Percentiles rank a stretch among this genome's conserved stretches.
phyloP scores from a whole-genome alignment of 1,284 basidiomycete genomes.

The Ganoderma lucidum region DNA sequence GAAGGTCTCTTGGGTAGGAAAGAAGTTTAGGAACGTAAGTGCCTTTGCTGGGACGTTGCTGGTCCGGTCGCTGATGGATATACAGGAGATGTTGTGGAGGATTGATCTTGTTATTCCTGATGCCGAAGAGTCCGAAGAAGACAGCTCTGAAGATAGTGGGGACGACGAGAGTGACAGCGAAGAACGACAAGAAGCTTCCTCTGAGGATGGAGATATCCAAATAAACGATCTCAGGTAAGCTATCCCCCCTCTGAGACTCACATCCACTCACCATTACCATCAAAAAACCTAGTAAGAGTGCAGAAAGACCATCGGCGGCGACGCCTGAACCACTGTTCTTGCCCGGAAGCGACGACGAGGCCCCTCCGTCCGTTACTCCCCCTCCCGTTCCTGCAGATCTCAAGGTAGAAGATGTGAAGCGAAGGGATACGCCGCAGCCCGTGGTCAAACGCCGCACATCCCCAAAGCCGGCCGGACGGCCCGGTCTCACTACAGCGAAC shows the following conservation, averaged over 20 bases:
- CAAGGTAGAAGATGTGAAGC: constrained; percentile 14
- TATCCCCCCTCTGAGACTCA: neutral
- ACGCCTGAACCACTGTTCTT: constrained; percentile 14
- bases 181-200: neutral
- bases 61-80: neutral
- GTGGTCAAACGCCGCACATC: constrained; percentile 3
- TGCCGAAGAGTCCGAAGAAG: constrained; percentile 25
- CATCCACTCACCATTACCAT: neutral
- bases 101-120: constrained; percentile 31
- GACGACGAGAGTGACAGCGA: neutral
- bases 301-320: neutral
- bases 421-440: neutral
- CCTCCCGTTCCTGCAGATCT: neutral
- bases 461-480: neutral
- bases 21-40: constrained; percentile 26
- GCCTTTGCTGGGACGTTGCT: neutral
- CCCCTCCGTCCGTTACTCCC: neutral
- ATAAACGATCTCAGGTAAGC: neutral
- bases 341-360: constrained; percentile 20
- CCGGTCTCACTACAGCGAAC: neutral
- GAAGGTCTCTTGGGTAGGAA: constrained; percentile 51
- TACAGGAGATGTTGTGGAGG: constrained; percentile 25
- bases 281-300: neutral
- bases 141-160: constrained; percentile 13
- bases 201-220: neutral